Evolutionary conservation across 1,284 basidiomycete species (phyloP), one percentile per base, ranked within the genome.

Genomic region (Tylopilus orsonianus): DNA sequence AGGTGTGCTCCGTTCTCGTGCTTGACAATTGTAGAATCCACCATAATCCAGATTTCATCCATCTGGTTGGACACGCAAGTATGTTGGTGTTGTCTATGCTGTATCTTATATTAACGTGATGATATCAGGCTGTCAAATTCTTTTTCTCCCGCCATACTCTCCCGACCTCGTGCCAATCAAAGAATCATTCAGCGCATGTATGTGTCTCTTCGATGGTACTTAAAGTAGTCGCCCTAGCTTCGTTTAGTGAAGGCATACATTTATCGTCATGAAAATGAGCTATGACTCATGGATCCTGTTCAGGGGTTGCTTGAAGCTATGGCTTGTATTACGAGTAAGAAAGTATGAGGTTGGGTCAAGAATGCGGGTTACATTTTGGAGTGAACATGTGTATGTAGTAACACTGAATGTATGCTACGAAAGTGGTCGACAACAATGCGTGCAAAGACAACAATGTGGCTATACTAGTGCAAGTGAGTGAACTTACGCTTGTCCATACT

Each of bases 141-240:
- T 48, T 3, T 48, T 23, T 23, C 35, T 48, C 3, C 41, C 29
- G 1, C 50, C 61, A 6, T 63, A 67, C 48, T 65, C 59, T 0
- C 65, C 62, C 2, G 56, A 67, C 39, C 48, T 65, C 10, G 63
- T 57, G 37, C 61, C 54, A 5, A 66, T 66, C n/a, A 55, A 64
- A 43, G 60, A 64, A 30, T 62, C 54, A 6, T 66, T 66, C 42
- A 61, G 60, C 48, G 44, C 56, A 9, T 40, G 53, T 61, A 44
- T 10, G 49, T 49, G 6, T 23, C 37, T 22, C 8, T 40, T 22
- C 8, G 8, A 38, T n/a, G 3, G 7, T 12, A 20, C 20, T 23
- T 26, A 19, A 27, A 24, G 23, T 14, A 37, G 2, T 37, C 13
- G 12, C 20, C 16, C 13, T 3, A 19, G 19, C 6, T 34, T 6